Evolutionary conservation across 805 yeast genomes (phyloP).

Genomic region (Starmerella bombi): DNA sequence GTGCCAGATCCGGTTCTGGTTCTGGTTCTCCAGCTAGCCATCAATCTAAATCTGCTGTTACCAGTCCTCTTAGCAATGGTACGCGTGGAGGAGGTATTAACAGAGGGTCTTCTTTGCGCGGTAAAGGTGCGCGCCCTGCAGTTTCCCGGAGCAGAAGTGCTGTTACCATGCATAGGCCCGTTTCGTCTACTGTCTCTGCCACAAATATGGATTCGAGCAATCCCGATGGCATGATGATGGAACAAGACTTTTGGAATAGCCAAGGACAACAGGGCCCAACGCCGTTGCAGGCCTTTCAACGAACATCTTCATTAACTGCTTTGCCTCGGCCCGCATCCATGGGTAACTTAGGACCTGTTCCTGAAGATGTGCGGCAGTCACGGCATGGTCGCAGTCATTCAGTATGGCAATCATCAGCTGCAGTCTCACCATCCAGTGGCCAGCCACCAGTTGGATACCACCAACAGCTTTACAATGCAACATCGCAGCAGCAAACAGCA

Average conservation of each 20-base stretch:
- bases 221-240: too few species aligned
- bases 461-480: constrained; percentile 5
- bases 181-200: too few species aligned
- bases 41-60: background rate
- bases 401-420: too few species aligned
- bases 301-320: background rate
- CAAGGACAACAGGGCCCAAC: too few species aligned
- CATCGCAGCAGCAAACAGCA: constrained; percentile 1
- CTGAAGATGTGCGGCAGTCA: background rate
- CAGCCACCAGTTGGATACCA: constrained; percentile 1
- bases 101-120: too few species aligned
- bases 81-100: background rate
- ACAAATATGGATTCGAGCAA: too few species aligned
- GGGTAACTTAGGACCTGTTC: background rate
- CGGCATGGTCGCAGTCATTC: too few species aligned
- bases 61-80: background rate
- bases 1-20: background rate
- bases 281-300: too few species aligned
- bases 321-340: background rate
- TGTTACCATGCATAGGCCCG: too few species aligned
- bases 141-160: background rate
- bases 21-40: background rate
- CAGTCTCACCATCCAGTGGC: background rate
- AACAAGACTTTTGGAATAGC: too few species aligned
- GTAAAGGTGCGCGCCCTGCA: background rate